These are phyloP conservation scores for Lenzites betulinus DNA, from an alignment of 768 basidiomycete species.

Conservation along the genomic window DNA sequence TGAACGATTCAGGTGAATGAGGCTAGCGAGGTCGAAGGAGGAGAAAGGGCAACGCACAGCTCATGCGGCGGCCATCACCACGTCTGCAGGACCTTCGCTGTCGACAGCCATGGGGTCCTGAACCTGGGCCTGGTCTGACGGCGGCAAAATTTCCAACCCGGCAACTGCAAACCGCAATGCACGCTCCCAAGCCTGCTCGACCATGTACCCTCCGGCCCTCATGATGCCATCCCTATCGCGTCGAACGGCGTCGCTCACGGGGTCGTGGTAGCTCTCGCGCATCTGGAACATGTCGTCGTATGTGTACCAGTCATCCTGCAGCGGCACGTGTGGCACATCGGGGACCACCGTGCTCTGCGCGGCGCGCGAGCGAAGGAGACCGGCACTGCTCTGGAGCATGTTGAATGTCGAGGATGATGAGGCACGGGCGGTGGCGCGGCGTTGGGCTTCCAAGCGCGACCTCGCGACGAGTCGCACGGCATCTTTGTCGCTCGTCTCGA, in stretches of 20 bases:
- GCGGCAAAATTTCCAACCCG: conserved; percentile 63
- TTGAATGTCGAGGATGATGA: conserved; percentile 30
- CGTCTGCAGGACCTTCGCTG: conserved; percentile 39
- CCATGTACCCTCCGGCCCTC: conserved; percentile 79
- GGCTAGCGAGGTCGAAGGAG: too few relatives aligned
- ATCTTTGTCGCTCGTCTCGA: conserved; percentile 76
- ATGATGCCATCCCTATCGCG: conserved; percentile 77
- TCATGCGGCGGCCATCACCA: conserved; percentile 47
- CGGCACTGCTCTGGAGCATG: conserved; percentile 29
- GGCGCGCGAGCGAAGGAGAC: conserved; percentile 61
- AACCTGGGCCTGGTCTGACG: conserved; percentile 14
- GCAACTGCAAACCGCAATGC: conserved; percentile 74
- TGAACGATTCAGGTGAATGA: too few relatives aligned
- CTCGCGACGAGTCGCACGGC: conserved; percentile 71
- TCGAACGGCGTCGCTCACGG: conserved; percentile 73
- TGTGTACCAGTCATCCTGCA: conserved; percentile 75
- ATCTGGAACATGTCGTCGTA: conserved; percentile 70
- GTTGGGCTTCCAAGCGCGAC: conserved; percentile 63
- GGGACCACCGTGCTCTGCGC: conserved; percentile 67
- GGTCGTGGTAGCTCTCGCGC: conserved; percentile 63
- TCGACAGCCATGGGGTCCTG: conserved; percentile 2
- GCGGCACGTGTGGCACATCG: conserved; percentile 77
- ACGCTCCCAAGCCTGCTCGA: conserved; percentile 86
- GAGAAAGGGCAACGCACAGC: background rate
- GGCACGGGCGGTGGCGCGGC: conserved; percentile 59